Conservation (phyloP, 768 basidiomycete genomes). For the Phallus indusiatus region DNA sequence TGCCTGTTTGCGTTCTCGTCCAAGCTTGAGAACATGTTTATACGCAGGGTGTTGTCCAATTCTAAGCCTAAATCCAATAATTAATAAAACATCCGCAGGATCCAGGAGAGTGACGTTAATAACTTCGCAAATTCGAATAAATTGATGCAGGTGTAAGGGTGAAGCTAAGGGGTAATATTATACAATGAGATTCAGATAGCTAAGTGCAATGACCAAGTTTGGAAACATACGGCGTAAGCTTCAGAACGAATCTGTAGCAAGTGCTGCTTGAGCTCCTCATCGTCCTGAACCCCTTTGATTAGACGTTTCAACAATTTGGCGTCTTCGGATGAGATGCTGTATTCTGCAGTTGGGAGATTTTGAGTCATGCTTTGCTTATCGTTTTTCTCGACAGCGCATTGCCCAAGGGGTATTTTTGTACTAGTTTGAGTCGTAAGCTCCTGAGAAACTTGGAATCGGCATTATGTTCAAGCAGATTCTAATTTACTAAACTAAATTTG, state of each 20-base stretch:
- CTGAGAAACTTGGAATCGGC: too few relatives aligned
- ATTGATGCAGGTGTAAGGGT: slow-evolving; percentile 21
- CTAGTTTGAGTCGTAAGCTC: too few relatives aligned
- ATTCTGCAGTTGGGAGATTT: not conserved
- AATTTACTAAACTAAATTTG: too few relatives aligned
- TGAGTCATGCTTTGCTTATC: too few relatives aligned
- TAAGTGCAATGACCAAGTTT: not conserved
- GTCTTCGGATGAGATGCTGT: not conserved
- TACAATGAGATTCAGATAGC: too few relatives aligned
- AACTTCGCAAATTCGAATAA: not conserved
- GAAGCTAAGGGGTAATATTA: slow-evolving; percentile 12
- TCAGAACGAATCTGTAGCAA: slow-evolving; percentile 20
- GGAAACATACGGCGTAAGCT: slow-evolving; percentile 21
- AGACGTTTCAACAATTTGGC: not conserved
- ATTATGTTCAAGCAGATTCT: too few relatives aligned
- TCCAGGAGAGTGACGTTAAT: not conserved
- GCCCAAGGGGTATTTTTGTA: too few relatives aligned
- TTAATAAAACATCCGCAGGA: not conserved
- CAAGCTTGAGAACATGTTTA: slow-evolving; percentile 25
- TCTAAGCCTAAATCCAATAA: slow-evolving; percentile 4
- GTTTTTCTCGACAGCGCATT: too few relatives aligned
- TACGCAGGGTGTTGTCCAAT: slow-evolving; percentile 14
- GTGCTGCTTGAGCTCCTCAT: slow-evolving; percentile 22
- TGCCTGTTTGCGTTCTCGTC: slow-evolving; percentile 24
- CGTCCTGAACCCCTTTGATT: slow-evolving; percentile 19